Percentiles rank a stretch among this genome's conserved stretches.
phyloP scores from a whole-genome alignment of 2,329 filamentous ascomycete genomes.

The Trichophyton rubrum region DNA sequence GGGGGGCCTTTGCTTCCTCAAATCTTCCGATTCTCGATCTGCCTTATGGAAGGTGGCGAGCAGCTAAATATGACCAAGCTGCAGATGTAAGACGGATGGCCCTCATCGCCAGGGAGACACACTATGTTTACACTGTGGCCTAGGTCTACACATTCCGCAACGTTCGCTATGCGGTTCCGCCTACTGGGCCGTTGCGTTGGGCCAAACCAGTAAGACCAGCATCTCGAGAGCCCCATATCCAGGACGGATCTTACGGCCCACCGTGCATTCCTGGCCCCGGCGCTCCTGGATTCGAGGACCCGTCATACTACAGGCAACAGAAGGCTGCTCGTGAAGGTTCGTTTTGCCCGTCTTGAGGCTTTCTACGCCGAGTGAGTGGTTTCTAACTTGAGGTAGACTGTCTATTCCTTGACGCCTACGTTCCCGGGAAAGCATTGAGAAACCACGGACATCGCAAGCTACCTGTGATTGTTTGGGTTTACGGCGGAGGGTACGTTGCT shows the following conservation, averaged over 20 bases:
- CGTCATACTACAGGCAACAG: neutral
- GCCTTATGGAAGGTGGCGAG: conserved; percentile 25
- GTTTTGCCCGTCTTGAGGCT: neutral
- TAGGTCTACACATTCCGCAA: conserved; percentile 32
- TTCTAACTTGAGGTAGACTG: conserved; percentile 34
- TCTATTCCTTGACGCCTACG: conserved; percentile 40
- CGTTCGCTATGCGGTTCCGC: conserved; percentile 35
- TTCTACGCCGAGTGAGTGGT: neutral
- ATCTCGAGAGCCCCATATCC: conserved; percentile 19
- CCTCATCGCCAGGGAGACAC: neutral
- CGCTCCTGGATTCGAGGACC: conserved; percentile 10
- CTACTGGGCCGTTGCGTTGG: conserved; percentile 31
- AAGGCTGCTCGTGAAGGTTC: neutral
- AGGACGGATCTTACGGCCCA: conserved; percentile 23
- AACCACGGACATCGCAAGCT: neutral
- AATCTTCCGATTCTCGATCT: conserved; percentile 22
- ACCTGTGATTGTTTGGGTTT: neutral
- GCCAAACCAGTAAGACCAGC: conserved; percentile 28
- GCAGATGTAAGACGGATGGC: conserved; percentile 17
- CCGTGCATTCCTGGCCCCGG: conserved; percentile 25
- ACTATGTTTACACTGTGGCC: neutral
- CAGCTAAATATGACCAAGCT: conserved; percentile 20
- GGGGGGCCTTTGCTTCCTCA: neutral
- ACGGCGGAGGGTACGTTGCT: conserved; percentile 1
- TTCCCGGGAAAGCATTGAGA: conserved; percentile 28